Base-by-base conservation (phyloP, 1,284 basidiomycete genomes). In the Melampsora larici-populina region DNA sequence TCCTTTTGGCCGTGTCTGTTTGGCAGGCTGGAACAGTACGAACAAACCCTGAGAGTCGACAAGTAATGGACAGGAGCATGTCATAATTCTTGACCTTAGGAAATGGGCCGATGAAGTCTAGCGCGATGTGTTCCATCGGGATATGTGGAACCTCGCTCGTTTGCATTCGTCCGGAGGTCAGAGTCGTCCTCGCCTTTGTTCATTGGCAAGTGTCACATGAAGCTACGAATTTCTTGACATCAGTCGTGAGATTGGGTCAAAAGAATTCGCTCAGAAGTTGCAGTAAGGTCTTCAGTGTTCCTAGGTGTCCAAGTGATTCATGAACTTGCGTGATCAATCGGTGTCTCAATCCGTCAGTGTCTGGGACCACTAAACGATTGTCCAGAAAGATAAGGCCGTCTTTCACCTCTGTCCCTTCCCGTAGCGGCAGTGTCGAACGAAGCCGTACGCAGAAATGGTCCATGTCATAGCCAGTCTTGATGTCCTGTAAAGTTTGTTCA, bases 81-180 rank as follows among this genome's bases (percentile, higher is more conserved):
- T 70, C 48, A 55, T 70, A 70, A 24, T 55, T 48, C 24, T 55
- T 29, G 15, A 55, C 36, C 1, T 48, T 3, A 17, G 15, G 11
- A 9, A 70, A 43, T 18, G 68, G 68, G 3, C 68, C 68, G 15
- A 70, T 48, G 21, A 70, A 70, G 26, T 70, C 15, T n/a, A n/a
- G n/a, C n/a, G n/a, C n/a, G n/a, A n/a, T n/a, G n/a, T n/a, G n/a
- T n/a, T n/a, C n/a, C n/a, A 70, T 48, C 8, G 49, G 68, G 29
- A 17, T 9, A 8, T 31, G 5, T 2, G 68, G 68, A 6, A 55
- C 9, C 18, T 13, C 5, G 5, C 43, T 48, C 6, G 48, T 55
- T 9, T 51, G 48, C 49, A 70, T 48, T 15, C 51, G 48, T 6
- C 68, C 68, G 7, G 46, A 26, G 29, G 68, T 48, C 7, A 55